These are phyloP conservation scores for Claviceps fusiformis DNA, from an alignment of 2,329 filamentous ascomycete species.

Conservation along the genomic window DNA sequence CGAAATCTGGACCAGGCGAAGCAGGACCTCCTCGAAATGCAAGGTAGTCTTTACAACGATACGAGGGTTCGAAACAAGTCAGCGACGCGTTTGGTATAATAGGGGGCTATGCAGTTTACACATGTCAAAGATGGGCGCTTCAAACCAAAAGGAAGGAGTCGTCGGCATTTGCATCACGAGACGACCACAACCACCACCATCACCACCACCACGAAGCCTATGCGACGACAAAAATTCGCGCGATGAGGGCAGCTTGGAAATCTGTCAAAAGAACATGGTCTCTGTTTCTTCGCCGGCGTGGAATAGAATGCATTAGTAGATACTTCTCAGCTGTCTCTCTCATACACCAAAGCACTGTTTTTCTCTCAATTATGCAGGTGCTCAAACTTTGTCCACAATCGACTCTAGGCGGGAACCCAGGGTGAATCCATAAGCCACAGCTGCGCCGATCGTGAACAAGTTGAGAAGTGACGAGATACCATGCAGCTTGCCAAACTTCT, in stretches of 20 bases:
- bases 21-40: slow-evolving; percentile 28
- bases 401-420: slow-evolving; percentile 50
- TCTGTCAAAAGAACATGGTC: neutral
- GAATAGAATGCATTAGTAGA: neutral
- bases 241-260: neutral
- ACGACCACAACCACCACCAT: neutral
- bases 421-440: slow-evolving; percentile 64
- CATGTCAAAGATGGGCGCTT: neutral
- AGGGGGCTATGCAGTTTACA: too few species aligned
- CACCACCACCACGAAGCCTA: neutral
- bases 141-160: neutral
- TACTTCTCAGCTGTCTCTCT: neutral
- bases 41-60: slow-evolving; percentile 10
- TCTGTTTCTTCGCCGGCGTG: neutral
- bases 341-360: neutral
- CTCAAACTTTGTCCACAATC: slow-evolving; percentile 11
- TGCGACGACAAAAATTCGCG: neutral
- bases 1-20: slow-evolving; percentile 33
- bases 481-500: slow-evolving; percentile 65
- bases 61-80: neutral
- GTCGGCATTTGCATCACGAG: neutral
- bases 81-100: neutral
- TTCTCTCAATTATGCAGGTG: too few species aligned
- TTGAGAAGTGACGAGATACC: slow-evolving; percentile 72
- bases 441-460: slow-evolving; percentile 53